phyloP scores from a whole-genome alignment of 75 land plant species.

The Pseudotsuga menziesii region DNA sequence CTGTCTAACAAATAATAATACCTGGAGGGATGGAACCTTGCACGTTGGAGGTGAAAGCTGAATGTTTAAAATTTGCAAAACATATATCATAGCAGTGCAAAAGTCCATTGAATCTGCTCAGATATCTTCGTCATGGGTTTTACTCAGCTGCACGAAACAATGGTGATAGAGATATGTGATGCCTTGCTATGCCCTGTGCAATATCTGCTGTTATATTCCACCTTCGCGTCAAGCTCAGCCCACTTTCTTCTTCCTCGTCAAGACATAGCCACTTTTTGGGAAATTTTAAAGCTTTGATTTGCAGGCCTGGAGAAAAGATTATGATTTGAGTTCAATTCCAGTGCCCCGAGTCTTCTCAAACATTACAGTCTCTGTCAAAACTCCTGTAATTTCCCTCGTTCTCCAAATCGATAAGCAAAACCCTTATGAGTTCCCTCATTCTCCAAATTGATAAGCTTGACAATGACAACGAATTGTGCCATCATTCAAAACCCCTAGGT shows the following conservation, averaged over 20 bases:
- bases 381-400: neutral
- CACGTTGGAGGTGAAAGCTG: too few relatives aligned
- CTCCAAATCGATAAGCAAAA: neutral
- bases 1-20: neutral
- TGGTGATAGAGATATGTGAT: neutral
- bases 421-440: neutral
- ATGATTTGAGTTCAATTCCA: neutral
- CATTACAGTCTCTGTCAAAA: neutral
- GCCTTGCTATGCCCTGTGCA: neutral
- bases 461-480: neutral
- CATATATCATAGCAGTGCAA: neutral
- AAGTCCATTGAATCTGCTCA: neutral
- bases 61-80: neutral
- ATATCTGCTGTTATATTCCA: neutral
- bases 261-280: neutral
- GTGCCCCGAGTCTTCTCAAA: neutral
- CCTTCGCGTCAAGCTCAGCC: neutral
- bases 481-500: neutral
- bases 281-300: neutral
- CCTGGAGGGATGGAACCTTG: neutral
- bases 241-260: neutral
- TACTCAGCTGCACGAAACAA: neutral
- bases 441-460: constrained; percentile 1
- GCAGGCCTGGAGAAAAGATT: neutral
- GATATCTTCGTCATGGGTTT: neutral